Evolutionary conservation across 192 early-diverging fungal genomes (phyloP).

Genomic region (Coemansia sp.): DNA sequence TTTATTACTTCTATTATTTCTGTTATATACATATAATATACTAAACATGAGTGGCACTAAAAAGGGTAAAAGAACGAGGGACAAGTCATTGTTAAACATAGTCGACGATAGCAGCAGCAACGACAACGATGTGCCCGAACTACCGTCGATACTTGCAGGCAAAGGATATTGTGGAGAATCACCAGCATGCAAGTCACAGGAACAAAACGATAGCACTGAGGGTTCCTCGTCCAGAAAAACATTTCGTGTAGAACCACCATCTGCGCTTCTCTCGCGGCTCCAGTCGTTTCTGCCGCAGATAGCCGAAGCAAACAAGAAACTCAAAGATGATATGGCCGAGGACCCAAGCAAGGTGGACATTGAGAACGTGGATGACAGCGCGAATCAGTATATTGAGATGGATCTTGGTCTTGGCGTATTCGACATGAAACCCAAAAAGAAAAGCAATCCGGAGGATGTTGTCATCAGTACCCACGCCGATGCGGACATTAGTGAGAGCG

Average conservation of each 20-base stretch:
- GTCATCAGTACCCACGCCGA: slow-evolving; percentile 15
- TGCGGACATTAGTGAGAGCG: not conserved
- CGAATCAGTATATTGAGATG: slow-evolving; percentile 52
- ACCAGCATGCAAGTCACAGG: slow-evolving; percentile 3
- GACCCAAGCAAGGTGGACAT: slow-evolving; percentile 44
- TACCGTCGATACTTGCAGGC: slow-evolving; percentile 3
- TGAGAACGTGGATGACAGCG: slow-evolving; percentile 40
- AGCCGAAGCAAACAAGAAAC: slow-evolving; percentile 46
- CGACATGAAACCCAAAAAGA: slow-evolving; percentile 48
- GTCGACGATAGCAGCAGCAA: not conserved
- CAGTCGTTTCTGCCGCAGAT: slow-evolving; percentile 51
- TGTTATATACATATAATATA: not conserved
- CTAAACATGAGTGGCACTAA: not conserved
- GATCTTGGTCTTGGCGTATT: slow-evolving; percentile 50
- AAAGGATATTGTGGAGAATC: slow-evolving; percentile 1
- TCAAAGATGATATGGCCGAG: slow-evolving; percentile 25
- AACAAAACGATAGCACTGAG: not conserved
- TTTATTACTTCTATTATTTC: not conserved
- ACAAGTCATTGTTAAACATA: slow-evolving; percentile 22
- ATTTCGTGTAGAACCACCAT: slow-evolving; percentile 45
- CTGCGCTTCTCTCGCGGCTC: slow-evolving; percentile 42
- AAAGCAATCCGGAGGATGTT: slow-evolving; percentile 13
- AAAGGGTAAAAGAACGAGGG: not conserved
- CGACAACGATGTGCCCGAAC: slow-evolving; percentile 3
- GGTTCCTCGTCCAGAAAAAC: slow-evolving; percentile 16